Base-by-base conservation (phyloP, 371 early-diverging fungal species). In the Rhizopus arrhizus region DNA sequence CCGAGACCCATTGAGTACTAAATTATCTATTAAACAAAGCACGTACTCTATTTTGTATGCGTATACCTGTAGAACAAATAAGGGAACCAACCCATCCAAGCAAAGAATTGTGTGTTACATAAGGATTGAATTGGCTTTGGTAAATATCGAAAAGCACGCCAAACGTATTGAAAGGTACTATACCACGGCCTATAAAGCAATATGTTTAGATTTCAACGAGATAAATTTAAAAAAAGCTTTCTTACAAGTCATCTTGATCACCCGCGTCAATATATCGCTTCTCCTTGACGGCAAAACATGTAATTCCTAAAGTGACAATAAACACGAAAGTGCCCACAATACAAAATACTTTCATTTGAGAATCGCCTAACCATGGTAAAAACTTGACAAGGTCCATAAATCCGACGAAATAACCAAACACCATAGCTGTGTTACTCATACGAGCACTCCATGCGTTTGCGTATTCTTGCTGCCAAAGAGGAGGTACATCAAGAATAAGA, bases 1-100 rank as follows among this genome's bases (percentile, higher is more conserved):
- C 82, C 11, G 82, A 79, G 0, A 85, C 78, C 82, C 84, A 85
- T 13, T 73, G 78, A 0, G 81, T 78, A 41, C 79, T 73, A 43
- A n/a, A 22, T 22, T 2, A 22, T 22, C 3, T 4, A 16, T 16
- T 10, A 10, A 10, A 15, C 22, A 22, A 16, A 46, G n/a, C 15
- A 16, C 10, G n/a, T 13, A 10, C n/a, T 13, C 31, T 47, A 16
- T 45, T 42, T 42, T 45, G 29, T 15, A 32, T 45, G 33, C 12
- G n/a, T 35, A 4, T 70, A 74, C 64, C 77, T 81, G 67, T 85
- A 87, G 50, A 87, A 84, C 45, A 87, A 60, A 56, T 84, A 87
- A 0, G 93, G 91, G 63, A 94, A 94, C 90, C 92, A 91, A n/a
- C 89, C 92, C 83, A 92, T 82, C 93, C 93, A 94, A 10, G 88